phyloP scores from a whole-genome alignment of 2,329 filamentous ascomycete species.

The Colletotrichum sojae region DNA sequence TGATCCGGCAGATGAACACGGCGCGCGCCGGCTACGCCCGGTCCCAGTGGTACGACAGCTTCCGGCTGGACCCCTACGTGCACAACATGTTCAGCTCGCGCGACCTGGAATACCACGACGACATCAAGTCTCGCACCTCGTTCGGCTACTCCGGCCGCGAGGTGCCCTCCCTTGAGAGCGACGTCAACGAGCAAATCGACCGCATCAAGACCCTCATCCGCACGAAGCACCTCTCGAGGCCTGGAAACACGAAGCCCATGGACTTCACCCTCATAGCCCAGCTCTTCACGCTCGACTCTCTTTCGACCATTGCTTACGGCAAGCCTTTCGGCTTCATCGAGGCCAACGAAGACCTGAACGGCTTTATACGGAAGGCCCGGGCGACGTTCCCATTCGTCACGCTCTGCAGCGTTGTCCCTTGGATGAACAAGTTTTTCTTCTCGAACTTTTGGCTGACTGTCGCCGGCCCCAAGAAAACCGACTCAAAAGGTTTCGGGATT shows the following conservation, averaged over 20 bases:
- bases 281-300: neutral
- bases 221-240: neutral
- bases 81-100: neutral
- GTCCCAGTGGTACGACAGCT: neutral
- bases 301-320: neutral
- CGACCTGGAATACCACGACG: neutral
- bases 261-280: neutral
- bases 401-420: too few relatives aligned
- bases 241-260: neutral
- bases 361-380: too few relatives aligned
- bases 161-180: neutral
- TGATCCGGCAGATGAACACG: neutral
- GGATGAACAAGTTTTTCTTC: too few relatives aligned
- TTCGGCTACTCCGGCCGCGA: neutral
- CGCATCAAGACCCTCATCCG: neutral
- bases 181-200: neutral
- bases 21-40: neutral
- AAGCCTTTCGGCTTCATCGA: neutral
- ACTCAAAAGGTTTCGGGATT: too few relatives aligned
- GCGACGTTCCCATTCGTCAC: too few relatives aligned
- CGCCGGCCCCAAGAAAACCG: too few relatives aligned
- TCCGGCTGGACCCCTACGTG: neutral
- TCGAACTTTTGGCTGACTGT: too few relatives aligned
- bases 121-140: neutral
- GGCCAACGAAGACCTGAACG: too few relatives aligned